These are phyloP conservation scores for Ascochyta fabae DNA, from an alignment of 2,329 filamentous ascomycete species.

Conservation along the genomic window DNA sequence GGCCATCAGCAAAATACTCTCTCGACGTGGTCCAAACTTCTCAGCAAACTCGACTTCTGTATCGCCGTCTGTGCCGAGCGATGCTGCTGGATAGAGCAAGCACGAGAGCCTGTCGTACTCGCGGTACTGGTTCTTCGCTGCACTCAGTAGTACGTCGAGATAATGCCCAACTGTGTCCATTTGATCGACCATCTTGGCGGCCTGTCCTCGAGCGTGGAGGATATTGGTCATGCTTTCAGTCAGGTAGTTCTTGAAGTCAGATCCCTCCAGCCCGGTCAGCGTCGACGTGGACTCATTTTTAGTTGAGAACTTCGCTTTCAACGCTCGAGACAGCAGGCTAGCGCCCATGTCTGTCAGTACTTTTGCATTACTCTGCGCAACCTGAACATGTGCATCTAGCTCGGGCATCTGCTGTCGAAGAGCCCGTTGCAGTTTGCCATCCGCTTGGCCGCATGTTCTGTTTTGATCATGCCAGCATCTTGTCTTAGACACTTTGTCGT, in stretches of 20 bases:
- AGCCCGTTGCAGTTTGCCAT: neutral
- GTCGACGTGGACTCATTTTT: neutral
- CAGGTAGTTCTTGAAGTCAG: neutral
- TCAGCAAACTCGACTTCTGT: neutral
- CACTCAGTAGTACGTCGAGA: constrained; percentile 15
- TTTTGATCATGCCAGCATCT: neutral
- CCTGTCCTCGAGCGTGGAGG: neutral
- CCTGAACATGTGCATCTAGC: constrained; percentile 5
- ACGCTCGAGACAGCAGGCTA: neutral
- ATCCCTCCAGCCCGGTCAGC: neutral
- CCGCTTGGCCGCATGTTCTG: neutral
- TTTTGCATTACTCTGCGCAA: constrained; percentile 3
- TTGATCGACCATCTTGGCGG: constrained; percentile 6
- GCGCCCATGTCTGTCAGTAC: neutral
- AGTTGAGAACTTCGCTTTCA: neutral
- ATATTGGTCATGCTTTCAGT: neutral
- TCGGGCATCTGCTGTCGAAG: neutral
- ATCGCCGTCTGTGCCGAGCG: neutral
- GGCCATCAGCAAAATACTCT: constrained; percentile 7
- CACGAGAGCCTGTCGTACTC: constrained; percentile 9
- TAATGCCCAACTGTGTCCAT: constrained; percentile 9
- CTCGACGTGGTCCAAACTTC: constrained; percentile 1
- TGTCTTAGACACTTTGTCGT: neutral
- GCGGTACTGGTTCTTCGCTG: constrained; percentile 10
- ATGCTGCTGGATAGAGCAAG: constrained; percentile 1